Evolutionary conservation across 1,284 basidiomycete species (phyloP).

Genomic region (Porodaedalea pini): DNA sequence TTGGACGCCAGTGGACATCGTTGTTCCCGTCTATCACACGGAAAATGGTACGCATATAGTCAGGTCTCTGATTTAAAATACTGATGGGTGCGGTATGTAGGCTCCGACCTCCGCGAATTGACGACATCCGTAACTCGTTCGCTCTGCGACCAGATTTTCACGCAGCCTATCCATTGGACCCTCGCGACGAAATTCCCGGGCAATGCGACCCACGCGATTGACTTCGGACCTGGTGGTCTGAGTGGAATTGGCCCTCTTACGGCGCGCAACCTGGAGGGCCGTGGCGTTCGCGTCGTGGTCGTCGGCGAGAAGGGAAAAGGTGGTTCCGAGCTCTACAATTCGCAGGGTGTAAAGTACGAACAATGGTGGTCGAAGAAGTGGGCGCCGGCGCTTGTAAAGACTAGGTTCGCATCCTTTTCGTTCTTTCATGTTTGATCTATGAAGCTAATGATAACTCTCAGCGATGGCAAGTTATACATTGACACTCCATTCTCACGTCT

Average conservation of each 20-base stretch:
- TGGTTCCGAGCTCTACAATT: constrained; percentile 80
- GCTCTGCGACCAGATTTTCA: constrained; percentile 92
- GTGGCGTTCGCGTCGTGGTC: constrained; percentile 86
- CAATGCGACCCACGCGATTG: constrained; percentile 89
- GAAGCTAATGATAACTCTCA: constrained; percentile 30
- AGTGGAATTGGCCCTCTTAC: constrained; percentile 93
- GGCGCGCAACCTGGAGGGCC: constrained; percentile 86
- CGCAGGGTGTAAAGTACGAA: constrained; percentile 68
- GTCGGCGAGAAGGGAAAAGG: constrained; percentile 84
- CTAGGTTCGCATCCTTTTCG: constrained; percentile 52
- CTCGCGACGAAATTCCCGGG: constrained; percentile 87
- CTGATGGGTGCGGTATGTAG: constrained; percentile 39
- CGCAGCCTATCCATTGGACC: constrained; percentile 88
- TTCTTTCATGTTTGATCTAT: neutral
- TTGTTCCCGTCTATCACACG: constrained; percentile 88
- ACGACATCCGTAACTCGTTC: constrained; percentile 72
- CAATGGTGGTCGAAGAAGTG: constrained; percentile 91
- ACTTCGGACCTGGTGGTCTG: constrained; percentile 93
- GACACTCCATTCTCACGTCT: constrained; percentile 97
- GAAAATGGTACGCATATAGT: constrained; percentile 68
- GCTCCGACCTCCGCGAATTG: constrained; percentile 73
- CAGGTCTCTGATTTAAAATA: neutral
- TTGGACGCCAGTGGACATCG: constrained; percentile 75
- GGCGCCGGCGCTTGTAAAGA: constrained; percentile 83
- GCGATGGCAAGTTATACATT: constrained; percentile 86